phyloP scores from a whole-genome alignment of 805 yeast genomes.

The Lachancea kluyveri region DNA sequence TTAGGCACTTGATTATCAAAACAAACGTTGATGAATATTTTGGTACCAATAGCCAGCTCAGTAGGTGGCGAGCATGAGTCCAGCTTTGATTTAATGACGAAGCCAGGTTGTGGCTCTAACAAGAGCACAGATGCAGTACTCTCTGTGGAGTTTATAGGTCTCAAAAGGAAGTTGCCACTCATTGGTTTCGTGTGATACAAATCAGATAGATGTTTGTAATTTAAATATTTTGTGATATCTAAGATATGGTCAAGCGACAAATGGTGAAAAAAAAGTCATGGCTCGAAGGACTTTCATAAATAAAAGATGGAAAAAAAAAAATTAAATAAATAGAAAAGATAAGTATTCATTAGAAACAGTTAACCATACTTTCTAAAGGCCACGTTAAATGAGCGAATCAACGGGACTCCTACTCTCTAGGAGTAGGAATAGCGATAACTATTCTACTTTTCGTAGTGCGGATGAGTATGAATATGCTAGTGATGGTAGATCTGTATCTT shows the following conservation, averaged over 20 bases:
- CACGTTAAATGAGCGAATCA: not conserved
- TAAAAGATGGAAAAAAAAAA: not conserved
- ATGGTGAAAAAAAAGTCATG: not conserved
- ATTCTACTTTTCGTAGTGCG: conserved; percentile 1
- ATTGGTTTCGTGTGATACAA: no score
- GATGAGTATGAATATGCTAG: conserved; percentile 7
- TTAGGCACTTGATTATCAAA: conserved; percentile 57
- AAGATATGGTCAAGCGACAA: not conserved
- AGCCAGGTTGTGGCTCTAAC: conserved; percentile 56
- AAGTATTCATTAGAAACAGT: not conserved
- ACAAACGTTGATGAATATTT: conserved; percentile 76
- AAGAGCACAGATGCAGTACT: conserved; percentile 14
- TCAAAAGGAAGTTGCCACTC: not conserved
- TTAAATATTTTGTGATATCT: no score
- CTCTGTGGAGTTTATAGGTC: not conserved
- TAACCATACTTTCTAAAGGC: not conserved
- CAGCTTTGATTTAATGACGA: conserved; percentile 64
- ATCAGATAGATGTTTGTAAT: no score
- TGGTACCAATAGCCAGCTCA: conserved; percentile 34
- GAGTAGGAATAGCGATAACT: conserved; percentile 1
- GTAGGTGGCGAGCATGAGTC: conserved; percentile 19
- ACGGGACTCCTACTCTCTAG: not conserved
- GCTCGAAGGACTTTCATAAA: not conserved
- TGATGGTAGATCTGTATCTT: conserved; percentile 10
- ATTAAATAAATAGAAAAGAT: not conserved